Evolutionary conservation across 2,329 filamentous ascomycete species (phyloP), one percentile per base, ranked within the genome.

Genomic region (Aaosphaeria pasadenensis): DNA sequence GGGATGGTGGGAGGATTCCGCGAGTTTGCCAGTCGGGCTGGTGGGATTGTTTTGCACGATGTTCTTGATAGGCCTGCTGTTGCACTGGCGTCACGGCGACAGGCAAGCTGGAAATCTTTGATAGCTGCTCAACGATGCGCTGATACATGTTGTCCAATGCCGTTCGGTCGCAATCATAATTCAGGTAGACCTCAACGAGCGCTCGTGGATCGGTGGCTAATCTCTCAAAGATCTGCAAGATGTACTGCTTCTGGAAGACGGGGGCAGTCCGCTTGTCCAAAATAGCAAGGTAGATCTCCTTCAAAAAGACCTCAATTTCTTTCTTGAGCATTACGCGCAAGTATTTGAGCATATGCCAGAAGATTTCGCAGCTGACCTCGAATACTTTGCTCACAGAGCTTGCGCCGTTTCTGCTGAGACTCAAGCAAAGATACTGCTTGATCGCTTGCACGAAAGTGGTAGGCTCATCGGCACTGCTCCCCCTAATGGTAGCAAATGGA

Each of bases 91-190:
- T 90, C 36, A 96, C 83, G 7, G 84, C 70, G 4, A 96, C 85
- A 1, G 91, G 86, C 7, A 85, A 80, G 45, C 88, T 94, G 1
- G 91, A 89, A 59, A 96, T 88, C 59, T 87, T 87, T 31, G 92
- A 94, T 13, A 99, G 76, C 70, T 97, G 91, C 68, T 99, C 95
- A 43, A 99, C 91, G 46, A 97, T 86, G 58, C 82, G 78, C 71
- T 99, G 94, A 69, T 95, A 99, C 71, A 97, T 94, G 70, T 99
- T 99, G 72, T 97, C 92, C 50, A 97, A 83, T 7, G 85, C 84
- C 38, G 90, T 91, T 51, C 92, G 82, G 63, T 97, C 95, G 72
- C 94, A 99, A 68, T 99, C 94, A 65, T 99, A 99, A 71, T 99
- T 99, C 53, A 99, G 81, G 70, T 99, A 99, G 11, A 91, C 87